Percentiles rank a stretch among this genome's conserved stretches.
Conservation (phyloP, 2,329 filamentous ascomycete species). For the Fusarium mangiferae region DNA sequence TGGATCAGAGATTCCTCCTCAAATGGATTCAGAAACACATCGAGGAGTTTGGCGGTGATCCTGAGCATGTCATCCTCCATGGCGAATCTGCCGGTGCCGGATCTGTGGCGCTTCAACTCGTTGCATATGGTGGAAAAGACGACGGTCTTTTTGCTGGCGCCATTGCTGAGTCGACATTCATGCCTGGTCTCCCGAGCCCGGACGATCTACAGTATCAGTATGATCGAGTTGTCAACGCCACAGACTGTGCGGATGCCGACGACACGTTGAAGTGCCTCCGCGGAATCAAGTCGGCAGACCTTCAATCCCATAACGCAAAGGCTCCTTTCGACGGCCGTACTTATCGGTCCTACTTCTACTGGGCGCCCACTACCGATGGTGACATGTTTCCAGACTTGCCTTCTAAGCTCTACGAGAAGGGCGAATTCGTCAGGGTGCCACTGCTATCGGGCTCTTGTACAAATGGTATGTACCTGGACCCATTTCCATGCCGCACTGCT, state of each 20-base stretch:
- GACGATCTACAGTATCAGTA: conserved; percentile 61
- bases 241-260: conserved; percentile 48
- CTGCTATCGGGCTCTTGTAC: conserved; percentile 57
- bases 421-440: conserved; percentile 57
- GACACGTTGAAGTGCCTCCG: conserved; percentile 57
- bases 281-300: conserved; percentile 41
- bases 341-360: conserved; percentile 58
- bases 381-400: conserved; percentile 56
- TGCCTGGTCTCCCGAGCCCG: conserved; percentile 58
- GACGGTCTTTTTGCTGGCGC: conserved; percentile 58
- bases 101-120: conserved; percentile 65
- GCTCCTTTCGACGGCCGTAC: conserved; percentile 53
- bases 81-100: conserved; percentile 71
- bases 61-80: conserved; percentile 67
- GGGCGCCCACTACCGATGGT: conserved; percentile 62
- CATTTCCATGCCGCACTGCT: background rate
- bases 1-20: conserved; percentile 70
- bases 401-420: conserved; percentile 52
- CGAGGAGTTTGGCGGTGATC: conserved; percentile 67
- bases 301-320: conserved; percentile 56
- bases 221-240: conserved; percentile 49
- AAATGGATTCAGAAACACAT: conserved; percentile 72
- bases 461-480: conserved; percentile 50
- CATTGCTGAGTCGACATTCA: conserved; percentile 60
- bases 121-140: conserved; percentile 57